Evolutionary conservation across 1,139 yeast species (phyloP).

Genomic region (Diutina scorzettiae): DNA sequence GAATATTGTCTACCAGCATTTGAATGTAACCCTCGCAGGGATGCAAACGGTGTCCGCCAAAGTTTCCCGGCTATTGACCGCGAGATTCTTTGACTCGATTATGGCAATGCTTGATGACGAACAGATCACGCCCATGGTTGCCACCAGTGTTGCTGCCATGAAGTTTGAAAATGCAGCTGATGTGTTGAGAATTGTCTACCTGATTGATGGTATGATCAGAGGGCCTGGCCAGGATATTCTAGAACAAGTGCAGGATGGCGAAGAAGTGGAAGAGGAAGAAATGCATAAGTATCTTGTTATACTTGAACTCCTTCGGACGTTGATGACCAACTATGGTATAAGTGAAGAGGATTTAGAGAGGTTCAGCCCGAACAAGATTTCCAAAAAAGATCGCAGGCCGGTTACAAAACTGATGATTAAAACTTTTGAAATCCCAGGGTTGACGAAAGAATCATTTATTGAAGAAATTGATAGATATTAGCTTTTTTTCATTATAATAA

Average conservation of each 20-base stretch:
- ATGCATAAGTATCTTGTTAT: neutral
- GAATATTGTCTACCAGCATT: neutral
- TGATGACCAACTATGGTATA: conserved; percentile 1
- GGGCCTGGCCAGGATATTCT: neutral
- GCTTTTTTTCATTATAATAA: no score
- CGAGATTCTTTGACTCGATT: neutral
- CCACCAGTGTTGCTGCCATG: neutral
- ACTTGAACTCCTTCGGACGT: neutral
- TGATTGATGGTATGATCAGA: neutral
- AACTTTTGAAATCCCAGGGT: neutral
- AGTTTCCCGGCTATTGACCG: neutral
- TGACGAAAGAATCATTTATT: neutral
- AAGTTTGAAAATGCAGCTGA: neutral
- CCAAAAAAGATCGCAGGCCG: neutral
- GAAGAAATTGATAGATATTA: conserved; percentile 3
- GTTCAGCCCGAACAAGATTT: neutral
- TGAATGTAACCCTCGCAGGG: neutral
- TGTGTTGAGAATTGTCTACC: neutral
- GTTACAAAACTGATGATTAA: neutral
- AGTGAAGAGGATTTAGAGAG: neutral
- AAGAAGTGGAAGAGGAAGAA: neutral
- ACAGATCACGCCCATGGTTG: neutral
- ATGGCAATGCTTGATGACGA: neutral
- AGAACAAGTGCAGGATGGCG: neutral
- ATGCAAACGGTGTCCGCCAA: neutral